Evolutionary conservation across 306 rosid species (phyloP).

Genomic region (Ceratonia siliqua): DNA sequence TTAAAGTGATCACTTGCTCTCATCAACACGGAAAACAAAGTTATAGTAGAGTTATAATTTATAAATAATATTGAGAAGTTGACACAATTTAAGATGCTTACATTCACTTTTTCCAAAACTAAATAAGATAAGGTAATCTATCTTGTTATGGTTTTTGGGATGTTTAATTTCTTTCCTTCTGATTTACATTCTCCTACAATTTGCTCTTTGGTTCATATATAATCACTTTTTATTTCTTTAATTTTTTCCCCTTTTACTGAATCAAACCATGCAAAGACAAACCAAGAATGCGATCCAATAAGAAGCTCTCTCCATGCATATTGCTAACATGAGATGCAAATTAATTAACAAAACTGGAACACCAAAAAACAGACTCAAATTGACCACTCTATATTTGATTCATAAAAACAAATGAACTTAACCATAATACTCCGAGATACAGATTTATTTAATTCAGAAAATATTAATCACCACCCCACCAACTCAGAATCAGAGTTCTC

Average conservation of each 20-base stretch:
- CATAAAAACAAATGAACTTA: neutral
- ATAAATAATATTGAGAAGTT: neutral
- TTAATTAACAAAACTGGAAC: too few relatives aligned
- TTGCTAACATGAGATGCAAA: neutral
- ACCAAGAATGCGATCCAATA: neutral
- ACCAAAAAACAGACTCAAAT: neutral
- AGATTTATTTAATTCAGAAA: neutral
- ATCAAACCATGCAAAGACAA: neutral
- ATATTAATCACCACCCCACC: neutral
- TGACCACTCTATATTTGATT: neutral
- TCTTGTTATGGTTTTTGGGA: neutral
- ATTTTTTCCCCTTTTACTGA: neutral
- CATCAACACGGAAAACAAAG: neutral
- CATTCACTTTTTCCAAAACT: neutral
- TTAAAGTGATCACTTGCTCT: neutral
- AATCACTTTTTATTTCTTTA: neutral
- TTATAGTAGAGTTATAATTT: neutral
- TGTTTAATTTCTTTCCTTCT: neutral
- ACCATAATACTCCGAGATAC: neutral
- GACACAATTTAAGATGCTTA: neutral
- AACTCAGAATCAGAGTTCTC: neutral
- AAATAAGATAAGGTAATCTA: neutral
- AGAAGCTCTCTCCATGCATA: neutral
- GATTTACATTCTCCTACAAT: too few relatives aligned
- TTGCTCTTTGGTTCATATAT: neutral